Percentiles rank a stretch among this genome's conserved stretches.
These are phyloP conservation scores for Globisporangium ultimum DNA, from an alignment of 352 stramenopile species.

Conservation along the genomic window DNA sequence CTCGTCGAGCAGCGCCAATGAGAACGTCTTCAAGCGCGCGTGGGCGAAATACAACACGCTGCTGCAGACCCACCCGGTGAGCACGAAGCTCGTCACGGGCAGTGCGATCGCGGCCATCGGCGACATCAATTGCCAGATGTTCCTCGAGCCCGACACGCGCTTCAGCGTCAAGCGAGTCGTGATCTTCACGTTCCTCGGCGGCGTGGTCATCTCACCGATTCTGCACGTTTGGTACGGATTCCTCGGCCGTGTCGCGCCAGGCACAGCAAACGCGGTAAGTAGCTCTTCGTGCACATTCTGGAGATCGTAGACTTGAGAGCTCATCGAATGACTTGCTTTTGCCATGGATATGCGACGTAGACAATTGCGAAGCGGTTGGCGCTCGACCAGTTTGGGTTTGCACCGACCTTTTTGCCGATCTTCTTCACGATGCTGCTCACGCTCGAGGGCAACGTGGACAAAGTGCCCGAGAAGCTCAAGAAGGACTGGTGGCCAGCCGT, in stretches of 20 bases:
- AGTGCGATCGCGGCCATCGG: constrained; percentile 56
- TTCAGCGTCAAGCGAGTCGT: constrained; percentile 48
- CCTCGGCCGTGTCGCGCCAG: constrained; percentile 35
- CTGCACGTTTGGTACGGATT: constrained; percentile 81
- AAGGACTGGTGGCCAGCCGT: constrained; percentile 76
- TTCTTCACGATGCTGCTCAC: constrained; percentile 71
- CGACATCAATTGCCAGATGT: constrained; percentile 70
- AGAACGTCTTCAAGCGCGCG: constrained; percentile 19
- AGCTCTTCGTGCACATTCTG: neutral
- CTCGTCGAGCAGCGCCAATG: neutral
- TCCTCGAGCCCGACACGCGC: constrained; percentile 29
- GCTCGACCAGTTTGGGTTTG: constrained; percentile 79
- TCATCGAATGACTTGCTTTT: neutral
- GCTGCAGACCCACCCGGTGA: constrained; percentile 51
- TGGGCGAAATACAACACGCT: constrained; percentile 57
- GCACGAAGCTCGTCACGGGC: constrained; percentile 68
- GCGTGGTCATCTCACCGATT: constrained; percentile 62
- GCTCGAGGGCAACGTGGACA: constrained; percentile 47
- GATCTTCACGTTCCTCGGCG: constrained; percentile 71
- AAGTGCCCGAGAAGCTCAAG: constrained; percentile 59
- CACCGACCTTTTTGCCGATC: constrained; percentile 63
- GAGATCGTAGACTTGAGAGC: no score
- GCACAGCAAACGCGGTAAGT: constrained; percentile 23
- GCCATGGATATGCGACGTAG: constrained; percentile 1
- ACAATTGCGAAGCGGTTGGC: constrained; percentile 63